Evolutionary conservation across 2,329 filamentous ascomycete genomes (phyloP).

Genomic region (Helicocarpus griseus): DNA sequence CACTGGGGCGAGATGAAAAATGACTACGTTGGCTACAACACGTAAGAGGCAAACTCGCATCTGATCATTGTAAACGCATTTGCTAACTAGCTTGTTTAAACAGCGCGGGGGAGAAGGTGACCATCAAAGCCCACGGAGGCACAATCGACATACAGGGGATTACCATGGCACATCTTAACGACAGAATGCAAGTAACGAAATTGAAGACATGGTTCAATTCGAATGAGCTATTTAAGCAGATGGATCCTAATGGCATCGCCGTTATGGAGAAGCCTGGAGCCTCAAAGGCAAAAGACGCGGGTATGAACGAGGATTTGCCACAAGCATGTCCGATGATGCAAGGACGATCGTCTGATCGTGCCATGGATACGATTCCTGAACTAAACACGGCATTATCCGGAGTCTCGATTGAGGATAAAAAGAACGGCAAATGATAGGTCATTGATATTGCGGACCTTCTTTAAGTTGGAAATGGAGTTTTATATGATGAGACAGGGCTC

Average conservation of each 20-base stretch:
- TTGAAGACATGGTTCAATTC: constrained; percentile 59
- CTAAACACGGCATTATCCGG: too few species aligned
- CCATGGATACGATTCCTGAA: too few species aligned
- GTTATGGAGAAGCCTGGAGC: background rate
- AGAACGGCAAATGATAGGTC: too few species aligned
- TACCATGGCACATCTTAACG: constrained; percentile 53
- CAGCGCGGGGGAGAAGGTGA: constrained; percentile 55
- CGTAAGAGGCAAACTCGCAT: too few species aligned
- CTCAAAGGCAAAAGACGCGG: background rate
- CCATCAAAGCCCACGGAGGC: constrained; percentile 51
- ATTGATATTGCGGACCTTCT: too few species aligned
- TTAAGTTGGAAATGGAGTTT: too few species aligned
- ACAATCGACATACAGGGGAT: constrained; percentile 55
- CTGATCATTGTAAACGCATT: too few species aligned
- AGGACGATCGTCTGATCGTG: too few species aligned
- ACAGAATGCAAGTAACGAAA: constrained; percentile 47
- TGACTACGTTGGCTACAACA: constrained; percentile 56
- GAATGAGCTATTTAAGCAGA: constrained; percentile 58
- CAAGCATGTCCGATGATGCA: background rate
- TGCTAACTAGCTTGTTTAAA: too few species aligned
- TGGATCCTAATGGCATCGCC: constrained; percentile 19
- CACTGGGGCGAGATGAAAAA: constrained; percentile 60
- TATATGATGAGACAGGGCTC: too few species aligned
- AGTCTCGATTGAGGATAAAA: too few species aligned
- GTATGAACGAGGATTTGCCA: background rate